Evolutionary conservation across 208 protist genomes (phyloP).

Genomic region (Leishmania aethiopica): DNA sequence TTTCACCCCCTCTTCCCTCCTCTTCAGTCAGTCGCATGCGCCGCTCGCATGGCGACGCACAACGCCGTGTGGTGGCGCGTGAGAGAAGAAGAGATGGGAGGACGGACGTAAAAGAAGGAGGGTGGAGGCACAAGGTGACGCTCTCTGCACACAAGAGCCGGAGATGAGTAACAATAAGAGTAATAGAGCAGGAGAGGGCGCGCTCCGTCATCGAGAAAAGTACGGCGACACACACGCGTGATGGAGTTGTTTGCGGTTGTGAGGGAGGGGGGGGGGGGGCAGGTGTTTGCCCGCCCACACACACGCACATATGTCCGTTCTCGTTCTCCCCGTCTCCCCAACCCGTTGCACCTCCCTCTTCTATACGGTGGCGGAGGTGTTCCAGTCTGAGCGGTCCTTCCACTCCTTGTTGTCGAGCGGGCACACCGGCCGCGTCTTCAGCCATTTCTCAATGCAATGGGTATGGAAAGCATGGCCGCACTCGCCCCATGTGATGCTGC

Average conservation of each 20-base stretch:
- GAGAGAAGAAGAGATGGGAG: background rate
- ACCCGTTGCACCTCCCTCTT: background rate
- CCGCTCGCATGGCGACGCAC: too few species aligned
- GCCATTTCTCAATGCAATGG: slow-evolving; percentile 99
- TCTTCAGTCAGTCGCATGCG: background rate
- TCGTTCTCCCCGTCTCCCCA: background rate
- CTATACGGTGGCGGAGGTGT: slow-evolving; percentile 16
- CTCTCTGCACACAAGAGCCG: too few species aligned
- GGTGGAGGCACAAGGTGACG: too few species aligned
- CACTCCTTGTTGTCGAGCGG: slow-evolving; percentile 96
- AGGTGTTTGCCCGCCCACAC: background rate
- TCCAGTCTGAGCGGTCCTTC: slow-evolving; percentile 87
- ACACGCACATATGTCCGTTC: background rate
- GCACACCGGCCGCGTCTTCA: slow-evolving; percentile 97
- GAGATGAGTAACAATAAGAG: too few species aligned
- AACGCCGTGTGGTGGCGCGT: background rate
- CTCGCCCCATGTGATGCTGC: slow-evolving; percentile 97
- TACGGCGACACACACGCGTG: too few species aligned
- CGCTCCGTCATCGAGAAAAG: too few species aligned
- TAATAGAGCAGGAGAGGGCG: too few species aligned
- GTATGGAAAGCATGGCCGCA: slow-evolving; percentile 99
- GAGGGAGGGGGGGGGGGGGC: background rate
- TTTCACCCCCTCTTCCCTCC: background rate
- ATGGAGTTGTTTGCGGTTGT: too few species aligned
- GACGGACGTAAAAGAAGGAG: background rate